Evolutionary conservation across 495 filamentous ascomycete genomes (phyloP), one percentile per base, ranked within the genome.

Genomic region (Penicillium chermesinum): DNA sequence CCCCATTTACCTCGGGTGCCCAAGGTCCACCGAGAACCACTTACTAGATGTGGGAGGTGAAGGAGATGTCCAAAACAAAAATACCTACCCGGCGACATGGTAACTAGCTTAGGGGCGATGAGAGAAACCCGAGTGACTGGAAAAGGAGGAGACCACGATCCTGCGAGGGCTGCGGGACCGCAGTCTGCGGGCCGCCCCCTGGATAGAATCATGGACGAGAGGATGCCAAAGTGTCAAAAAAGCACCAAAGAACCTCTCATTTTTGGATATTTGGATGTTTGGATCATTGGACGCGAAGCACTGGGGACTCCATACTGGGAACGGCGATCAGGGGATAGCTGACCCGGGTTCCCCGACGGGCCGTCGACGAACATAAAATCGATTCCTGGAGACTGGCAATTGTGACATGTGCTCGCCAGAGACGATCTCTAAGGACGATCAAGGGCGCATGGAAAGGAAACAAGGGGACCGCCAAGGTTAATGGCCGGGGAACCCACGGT

Each of bases 221-320:
- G n/a, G n/a, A n/a, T n/a, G 4, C 2, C 10, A 40, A 38, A 12
- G 19, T 18, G 15, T 32, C 18, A 37, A 39, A 49, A 49, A 46
- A n/a, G 44, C 42, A 44, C 47, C 30, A 41, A 41, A 32, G 45
- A 52, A 59, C 52, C 38, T 59, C 49, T 55, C 49, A 53, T 47
- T 37, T 54, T 20, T 35, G 38, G 6, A 3, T n/a, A n/a, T n/a
- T n/a, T n/a, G n/a, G n/a, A n/a, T n/a, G n/a, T n/a, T n/a, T n/a
- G n/a, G n/a, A n/a, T n/a, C n/a, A n/a, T n/a, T n/a, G n/a, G n/a
- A n/a, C n/a, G n/a, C n/a, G n/a, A n/a, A n/a, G n/a, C n/a, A n/a
- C n/a, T n/a, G n/a, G 15, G 13, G 27, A 46, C 4, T 41, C 13
- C 21, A 19, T 32, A 16, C 18, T 14, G 20, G 8, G 10, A 32